Evolutionary conservation across 1,139 yeast species (phyloP).

Genomic region (Suhomyces choctaworum): DNA sequence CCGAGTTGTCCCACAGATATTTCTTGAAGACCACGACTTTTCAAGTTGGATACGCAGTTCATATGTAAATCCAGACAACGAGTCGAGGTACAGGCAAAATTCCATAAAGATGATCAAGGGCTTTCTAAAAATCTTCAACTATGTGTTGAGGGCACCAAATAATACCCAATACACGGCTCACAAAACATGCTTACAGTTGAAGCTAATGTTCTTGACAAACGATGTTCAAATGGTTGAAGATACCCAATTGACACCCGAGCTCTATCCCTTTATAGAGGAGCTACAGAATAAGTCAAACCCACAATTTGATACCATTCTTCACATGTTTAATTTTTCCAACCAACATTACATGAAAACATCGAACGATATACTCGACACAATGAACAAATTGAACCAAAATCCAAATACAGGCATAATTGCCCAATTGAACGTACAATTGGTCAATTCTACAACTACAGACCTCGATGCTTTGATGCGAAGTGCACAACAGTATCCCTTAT

Average conservation of each 20-base stretch:
- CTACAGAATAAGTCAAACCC: conserved; percentile 1
- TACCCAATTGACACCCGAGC: conserved; percentile 1
- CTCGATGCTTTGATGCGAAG: conserved; percentile 7
- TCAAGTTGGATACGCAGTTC: conserved; percentile 26
- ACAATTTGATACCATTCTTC: neutral
- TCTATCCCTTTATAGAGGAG: conserved; percentile 9
- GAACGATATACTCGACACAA: neutral
- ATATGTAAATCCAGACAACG: conserved; percentile 11
- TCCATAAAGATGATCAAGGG: conserved; percentile 28
- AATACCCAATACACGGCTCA: conserved; percentile 2
- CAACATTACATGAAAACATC: neutral
- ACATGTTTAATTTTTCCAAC: neutral
- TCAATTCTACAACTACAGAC: conserved; percentile 1
- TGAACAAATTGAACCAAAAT: neutral
- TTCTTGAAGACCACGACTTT: conserved; percentile 25
- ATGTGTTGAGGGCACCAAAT: conserved; percentile 7
- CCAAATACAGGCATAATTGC: conserved; percentile 3
- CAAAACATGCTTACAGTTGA: conserved; percentile 12
- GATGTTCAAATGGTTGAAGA: conserved; percentile 1
- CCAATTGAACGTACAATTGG: conserved; percentile 6
- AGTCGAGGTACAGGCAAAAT: conserved; percentile 18
- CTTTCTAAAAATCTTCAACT: conserved; percentile 21
- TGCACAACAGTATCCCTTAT: conserved; percentile 8
- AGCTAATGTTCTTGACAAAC: conserved; percentile 10
- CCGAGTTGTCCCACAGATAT: conserved; percentile 19